Evolutionary conservation across 2,329 filamentous ascomycete genomes (phyloP).

Genomic region (Aspergillus tubingensis): DNA sequence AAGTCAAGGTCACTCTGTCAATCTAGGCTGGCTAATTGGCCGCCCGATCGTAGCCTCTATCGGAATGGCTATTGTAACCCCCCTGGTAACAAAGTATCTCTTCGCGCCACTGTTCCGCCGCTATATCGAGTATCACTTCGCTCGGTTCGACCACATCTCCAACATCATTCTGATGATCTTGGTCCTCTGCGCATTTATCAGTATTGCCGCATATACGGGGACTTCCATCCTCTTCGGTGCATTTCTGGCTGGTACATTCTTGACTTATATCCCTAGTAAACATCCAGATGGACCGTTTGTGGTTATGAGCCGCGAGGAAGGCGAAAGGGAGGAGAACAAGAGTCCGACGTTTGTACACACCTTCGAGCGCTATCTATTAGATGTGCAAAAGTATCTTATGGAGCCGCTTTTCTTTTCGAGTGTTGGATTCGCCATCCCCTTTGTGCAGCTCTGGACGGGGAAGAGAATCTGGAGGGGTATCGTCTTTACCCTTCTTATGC

Average conservation of each 20-base stretch:
- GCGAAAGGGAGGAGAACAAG: conserved; percentile 35
- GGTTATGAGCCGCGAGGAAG: conserved; percentile 36
- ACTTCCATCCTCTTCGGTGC: conserved; percentile 44
- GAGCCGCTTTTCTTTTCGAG: conserved; percentile 36
- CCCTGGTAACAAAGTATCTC: conserved; percentile 41
- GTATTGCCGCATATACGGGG: conserved; percentile 39
- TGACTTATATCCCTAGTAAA: conserved; percentile 41
- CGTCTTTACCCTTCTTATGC: conserved; percentile 33
- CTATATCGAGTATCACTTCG: conserved; percentile 38
- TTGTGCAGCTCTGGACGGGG: conserved; percentile 36
- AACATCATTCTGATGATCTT: conserved; percentile 40
- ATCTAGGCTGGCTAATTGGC: conserved; percentile 42
- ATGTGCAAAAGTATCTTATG: conserved; percentile 37
- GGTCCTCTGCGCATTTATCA: conserved; percentile 34
- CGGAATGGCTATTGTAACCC: conserved; percentile 38
- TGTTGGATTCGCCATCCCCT: conserved; percentile 37
- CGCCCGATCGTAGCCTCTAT: conserved; percentile 43
- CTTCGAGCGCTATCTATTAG: conserved; percentile 41
- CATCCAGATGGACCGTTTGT: conserved; percentile 40
- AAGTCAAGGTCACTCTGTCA: conserved; percentile 20
- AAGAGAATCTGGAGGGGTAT: conserved; percentile 35
- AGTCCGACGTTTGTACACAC: conserved; percentile 43
- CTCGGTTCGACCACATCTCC: conserved; percentile 35
- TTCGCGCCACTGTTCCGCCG: conserved; percentile 42
- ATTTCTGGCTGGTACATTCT: conserved; percentile 39